phyloP scores from a whole-genome alignment of 1,139 yeast species.

The Pichia sp. region DNA sequence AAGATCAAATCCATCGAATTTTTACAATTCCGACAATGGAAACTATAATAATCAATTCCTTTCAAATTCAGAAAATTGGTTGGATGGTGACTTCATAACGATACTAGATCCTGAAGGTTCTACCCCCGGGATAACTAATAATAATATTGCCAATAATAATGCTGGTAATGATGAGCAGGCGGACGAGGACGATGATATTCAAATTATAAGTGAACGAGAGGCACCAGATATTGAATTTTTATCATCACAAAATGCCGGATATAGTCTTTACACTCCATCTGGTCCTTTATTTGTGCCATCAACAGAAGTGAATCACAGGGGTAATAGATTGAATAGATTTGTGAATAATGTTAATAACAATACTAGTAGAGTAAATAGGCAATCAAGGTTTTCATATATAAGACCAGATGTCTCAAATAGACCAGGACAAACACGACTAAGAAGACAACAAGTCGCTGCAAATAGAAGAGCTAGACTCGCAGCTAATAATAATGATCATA shows the following conservation, averaged over 20 bases:
- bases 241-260: conserved; percentile 4
- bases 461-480: conserved; percentile 11
- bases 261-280: conserved; percentile 8
- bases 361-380: not conserved
- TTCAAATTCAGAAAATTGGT: not conserved
- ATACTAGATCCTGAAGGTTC: conserved; percentile 9
- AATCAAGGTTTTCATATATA: not conserved
- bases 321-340: not conserved
- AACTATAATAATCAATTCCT: not conserved
- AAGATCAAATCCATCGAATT: not conserved
- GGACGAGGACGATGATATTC: conserved; percentile 22
- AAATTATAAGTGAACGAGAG: conserved; percentile 16
- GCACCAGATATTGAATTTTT: conserved; percentile 14
- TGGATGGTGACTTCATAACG: not conserved
- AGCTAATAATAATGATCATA: not conserved
- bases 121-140: conserved; percentile 1
- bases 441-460: conserved; percentile 6
- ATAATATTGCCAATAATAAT: conserved; percentile 2
- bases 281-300: conserved; percentile 11
- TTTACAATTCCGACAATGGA: not conserved
- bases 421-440: conserved; percentile 1
- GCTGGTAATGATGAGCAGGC: conserved; percentile 7
- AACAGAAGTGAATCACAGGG: conserved; percentile 5
- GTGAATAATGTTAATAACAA: not conserved
- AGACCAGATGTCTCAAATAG: not conserved